Base-by-base conservation (phyloP, 345 rosid species). In the Cardamine resedifolia region DNA sequence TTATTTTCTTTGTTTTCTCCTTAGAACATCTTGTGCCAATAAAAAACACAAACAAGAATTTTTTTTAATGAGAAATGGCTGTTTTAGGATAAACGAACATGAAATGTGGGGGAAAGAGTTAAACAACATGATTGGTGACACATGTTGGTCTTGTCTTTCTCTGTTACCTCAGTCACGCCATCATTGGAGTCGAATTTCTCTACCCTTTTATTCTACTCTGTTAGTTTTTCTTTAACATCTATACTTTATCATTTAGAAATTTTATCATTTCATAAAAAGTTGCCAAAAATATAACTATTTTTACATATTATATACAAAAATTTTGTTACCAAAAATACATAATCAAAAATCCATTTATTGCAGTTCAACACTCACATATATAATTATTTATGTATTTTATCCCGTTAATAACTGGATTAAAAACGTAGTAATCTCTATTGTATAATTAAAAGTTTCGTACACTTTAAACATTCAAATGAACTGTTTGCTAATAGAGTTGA, bases 81-180 rank as follows among this genome's bases (percentile, higher is more conserved):
- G 20, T 30, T 21, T 14, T 18, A 56, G 58, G 64, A 73, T 44
- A 64, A 34, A 55, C 11, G 58, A 73, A 64, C 71, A 64, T 33
- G 66, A 73, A 56, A 47, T 33, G 77, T 55, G 49, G 77, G 57
- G 26, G 70, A 15, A 72, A 56, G 77, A 55, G 71, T 18, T 64
- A 56, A 64, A 65, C 18, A 65, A 24, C 71, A 57, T 73, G 71
- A 73, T 73, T 73, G 58, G 16, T 47, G 59, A 57, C 58, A 73
- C 71, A 73, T 34, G 51, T 65, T 57, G 49, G 43, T 47, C 24
- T 73, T 73, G 57, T 72, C 70, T 72, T 65, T 34, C 66, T 64
- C 52, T 73, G 31, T 73, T 65, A 24, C 71, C 24, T 59, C 58
- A 48, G 51, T 65, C 71, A 57, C 51, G 59, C 71, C 72, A 66